Evolutionary conservation across 2,329 filamentous ascomycete genomes (phyloP).

Genomic region (Fusarium nelsonii): DNA sequence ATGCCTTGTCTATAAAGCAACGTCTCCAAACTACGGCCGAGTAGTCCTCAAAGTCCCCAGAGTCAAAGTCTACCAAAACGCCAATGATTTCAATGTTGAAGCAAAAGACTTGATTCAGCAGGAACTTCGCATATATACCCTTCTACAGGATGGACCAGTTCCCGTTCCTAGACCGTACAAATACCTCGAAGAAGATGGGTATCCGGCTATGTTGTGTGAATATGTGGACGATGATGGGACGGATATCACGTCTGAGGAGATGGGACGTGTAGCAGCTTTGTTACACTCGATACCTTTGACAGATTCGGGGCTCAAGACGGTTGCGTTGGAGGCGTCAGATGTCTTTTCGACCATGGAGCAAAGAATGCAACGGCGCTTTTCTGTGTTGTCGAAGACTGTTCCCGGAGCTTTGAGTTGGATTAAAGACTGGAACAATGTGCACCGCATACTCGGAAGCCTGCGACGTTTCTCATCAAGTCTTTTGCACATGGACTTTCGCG

Average conservation of each 20-base stretch:
- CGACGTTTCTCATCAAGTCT: slow-evolving; percentile 6
- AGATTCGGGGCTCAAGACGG: accelerated
- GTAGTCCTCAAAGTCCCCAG: slow-evolving; percentile 18
- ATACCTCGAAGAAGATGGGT: slow-evolving; percentile 6
- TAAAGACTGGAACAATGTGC: neutral
- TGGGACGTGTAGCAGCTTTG: slow-evolving; percentile 15
- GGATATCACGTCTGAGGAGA: neutral
- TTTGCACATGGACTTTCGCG: slow-evolving; percentile 25
- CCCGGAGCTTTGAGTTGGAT: neutral
- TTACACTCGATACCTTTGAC: neutral
- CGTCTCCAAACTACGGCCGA: neutral
- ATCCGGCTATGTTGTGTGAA: slow-evolving; percentile 24
- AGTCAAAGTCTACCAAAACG: slow-evolving; percentile 21
- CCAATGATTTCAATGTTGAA: neutral
- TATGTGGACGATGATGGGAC: slow-evolving; percentile 20
- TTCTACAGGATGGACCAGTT: neutral
- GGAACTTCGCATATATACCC: slow-evolving; percentile 13
- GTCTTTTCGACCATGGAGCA: slow-evolving; percentile 5
- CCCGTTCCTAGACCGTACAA: neutral
- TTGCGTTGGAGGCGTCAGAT: neutral
- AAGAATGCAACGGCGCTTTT: slow-evolving; percentile 14
- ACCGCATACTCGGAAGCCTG: neutral
- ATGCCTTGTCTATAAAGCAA: slow-evolving; percentile 24
- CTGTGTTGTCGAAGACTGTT: neutral
- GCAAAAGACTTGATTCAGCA: slow-evolving; percentile 3